phyloP scores from a whole-genome alignment of 208 protist species.

The Crithidia fasciculata region DNA sequence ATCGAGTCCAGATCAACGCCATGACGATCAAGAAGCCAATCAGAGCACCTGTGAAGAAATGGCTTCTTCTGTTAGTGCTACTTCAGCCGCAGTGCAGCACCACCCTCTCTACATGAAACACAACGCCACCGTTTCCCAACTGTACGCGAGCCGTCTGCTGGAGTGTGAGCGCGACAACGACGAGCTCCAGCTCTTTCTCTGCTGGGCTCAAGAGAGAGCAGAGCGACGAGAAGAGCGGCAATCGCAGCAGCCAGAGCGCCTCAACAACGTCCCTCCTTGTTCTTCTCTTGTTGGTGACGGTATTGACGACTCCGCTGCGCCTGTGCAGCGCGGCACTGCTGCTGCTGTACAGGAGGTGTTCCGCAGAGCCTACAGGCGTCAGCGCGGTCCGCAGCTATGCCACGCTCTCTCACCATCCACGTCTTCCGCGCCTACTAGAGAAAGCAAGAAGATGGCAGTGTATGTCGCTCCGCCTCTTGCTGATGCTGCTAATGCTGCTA shows the following conservation, averaged over 20 bases:
- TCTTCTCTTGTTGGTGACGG: background rate
- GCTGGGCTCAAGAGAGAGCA: slow-evolving; percentile 32
- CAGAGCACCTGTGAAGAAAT: no score
- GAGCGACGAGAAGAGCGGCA: slow-evolving; percentile 1
- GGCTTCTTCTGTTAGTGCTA: no score
- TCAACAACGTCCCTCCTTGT: background rate
- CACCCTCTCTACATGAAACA: slow-evolving; percentile 31
- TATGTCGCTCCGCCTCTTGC: slow-evolving; percentile 2
- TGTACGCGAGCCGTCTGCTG: slow-evolving; percentile 21
- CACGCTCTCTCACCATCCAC: background rate
- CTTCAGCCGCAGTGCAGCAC: background rate
- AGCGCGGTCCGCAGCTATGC: background rate
- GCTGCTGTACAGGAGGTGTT: background rate
- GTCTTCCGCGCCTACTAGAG: no score
- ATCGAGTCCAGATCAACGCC: no score
- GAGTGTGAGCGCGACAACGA: slow-evolving; percentile 18
- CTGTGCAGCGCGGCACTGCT: background rate
- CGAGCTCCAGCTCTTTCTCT: slow-evolving; percentile 30
- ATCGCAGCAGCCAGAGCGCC: background rate
- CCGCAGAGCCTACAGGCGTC: background rate
- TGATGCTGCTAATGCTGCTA: background rate
- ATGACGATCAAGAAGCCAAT: no score
- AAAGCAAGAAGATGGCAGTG: background rate
- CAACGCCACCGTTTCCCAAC: slow-evolving; percentile 12
- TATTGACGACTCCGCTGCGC: background rate